Percentiles rank a stretch among this genome's conserved stretches.
phyloP scores from a whole-genome alignment of 2,329 filamentous ascomycete genomes.

The Colletotrichum euphorbiae region DNA sequence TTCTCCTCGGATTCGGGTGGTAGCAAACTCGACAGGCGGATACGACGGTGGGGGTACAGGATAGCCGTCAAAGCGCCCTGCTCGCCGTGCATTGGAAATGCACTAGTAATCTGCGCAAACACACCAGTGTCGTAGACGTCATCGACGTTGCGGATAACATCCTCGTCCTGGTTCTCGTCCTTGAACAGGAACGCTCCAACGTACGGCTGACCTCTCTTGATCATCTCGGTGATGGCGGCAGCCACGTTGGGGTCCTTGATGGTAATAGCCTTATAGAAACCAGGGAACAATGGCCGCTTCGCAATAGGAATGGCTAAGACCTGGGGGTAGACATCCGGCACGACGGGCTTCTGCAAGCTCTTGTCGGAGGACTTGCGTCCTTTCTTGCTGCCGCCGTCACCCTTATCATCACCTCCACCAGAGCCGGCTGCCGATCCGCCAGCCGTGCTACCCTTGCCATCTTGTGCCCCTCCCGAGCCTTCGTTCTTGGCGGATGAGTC shows the following conservation, averaged over 20 bases:
- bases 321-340: slow-evolving; percentile 96
- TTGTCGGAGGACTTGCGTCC: slow-evolving; percentile 78
- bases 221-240: slow-evolving; percentile 92
- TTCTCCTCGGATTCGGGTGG: slow-evolving; percentile 69
- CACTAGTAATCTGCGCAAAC: slow-evolving; percentile 97
- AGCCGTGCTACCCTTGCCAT: slow-evolving; percentile 69
- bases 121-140: slow-evolving; percentile 97
- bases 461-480: slow-evolving; percentile 52
- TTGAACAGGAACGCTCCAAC: slow-evolving; percentile 98
- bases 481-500: slow-evolving; percentile 59
- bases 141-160: slow-evolving; percentile 88
- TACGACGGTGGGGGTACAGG: slow-evolving; percentile 93
- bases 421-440: slow-evolving; percentile 62
- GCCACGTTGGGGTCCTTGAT: slow-evolving; percentile 94
- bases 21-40: slow-evolving; percentile 87
- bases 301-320: slow-evolving; percentile 97
- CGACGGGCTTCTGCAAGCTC: slow-evolving; percentile 85
- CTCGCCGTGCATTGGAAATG: slow-evolving; percentile 90
- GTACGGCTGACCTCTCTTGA: slow-evolving; percentile 96
- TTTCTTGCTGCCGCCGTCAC: slow-evolving; percentile 73
- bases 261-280: slow-evolving; percentile 98
- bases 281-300: slow-evolving; percentile 92
- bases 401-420: slow-evolving; percentile 52
- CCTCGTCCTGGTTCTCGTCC: slow-evolving; percentile 92
- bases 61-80: slow-evolving; percentile 90